phyloP scores from a whole-genome alignment of 768 basidiomycete genomes.

The Suillus brevipes region DNA sequence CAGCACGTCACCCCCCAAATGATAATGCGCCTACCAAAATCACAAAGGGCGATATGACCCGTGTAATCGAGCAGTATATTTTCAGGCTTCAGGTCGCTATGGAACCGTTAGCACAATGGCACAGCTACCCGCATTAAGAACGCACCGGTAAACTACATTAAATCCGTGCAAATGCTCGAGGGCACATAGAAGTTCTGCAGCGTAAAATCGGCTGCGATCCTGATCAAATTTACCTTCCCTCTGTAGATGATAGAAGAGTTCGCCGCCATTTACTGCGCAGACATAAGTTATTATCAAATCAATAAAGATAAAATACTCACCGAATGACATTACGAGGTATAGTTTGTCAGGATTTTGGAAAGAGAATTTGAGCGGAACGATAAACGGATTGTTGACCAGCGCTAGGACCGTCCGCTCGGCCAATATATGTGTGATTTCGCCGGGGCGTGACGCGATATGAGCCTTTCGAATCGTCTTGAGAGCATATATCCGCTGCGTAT shows the following conservation, averaged over 20 bases:
- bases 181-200: slow-evolving; percentile 94
- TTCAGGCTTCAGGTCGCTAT: slow-evolving; percentile 93
- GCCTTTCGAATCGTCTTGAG: slow-evolving; percentile 98
- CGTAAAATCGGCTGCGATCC: slow-evolving; percentile 91
- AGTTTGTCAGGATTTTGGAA: slow-evolving; percentile 98
- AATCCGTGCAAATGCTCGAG: slow-evolving; percentile 96
- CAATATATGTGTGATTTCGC: slow-evolving; percentile 97
- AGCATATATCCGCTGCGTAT: slow-evolving; percentile 96
- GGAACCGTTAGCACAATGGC: neutral
- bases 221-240: slow-evolving; percentile 96
- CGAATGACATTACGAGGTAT: slow-evolving; percentile 96
- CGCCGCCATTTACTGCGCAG: slow-evolving; percentile 85
- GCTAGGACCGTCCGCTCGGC: slow-evolving; percentile 97
- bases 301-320: slow-evolving; percentile 39
- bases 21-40: slow-evolving; percentile 64
- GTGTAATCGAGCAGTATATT: slow-evolving; percentile 98
- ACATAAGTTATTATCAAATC: neutral
- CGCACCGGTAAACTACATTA: slow-evolving; percentile 95
- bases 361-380: slow-evolving; percentile 98
- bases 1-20: neutral
- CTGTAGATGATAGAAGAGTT: slow-evolving; percentile 97
- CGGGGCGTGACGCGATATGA: slow-evolving; percentile 92
- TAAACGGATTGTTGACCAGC: slow-evolving; percentile 97
- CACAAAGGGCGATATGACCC: slow-evolving; percentile 96
- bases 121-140: slow-evolving; percentile 9